Base-by-base conservation (phyloP, 2,329 filamentous ascomycete species). In the Ophiocordyceps robertsii region DNA sequence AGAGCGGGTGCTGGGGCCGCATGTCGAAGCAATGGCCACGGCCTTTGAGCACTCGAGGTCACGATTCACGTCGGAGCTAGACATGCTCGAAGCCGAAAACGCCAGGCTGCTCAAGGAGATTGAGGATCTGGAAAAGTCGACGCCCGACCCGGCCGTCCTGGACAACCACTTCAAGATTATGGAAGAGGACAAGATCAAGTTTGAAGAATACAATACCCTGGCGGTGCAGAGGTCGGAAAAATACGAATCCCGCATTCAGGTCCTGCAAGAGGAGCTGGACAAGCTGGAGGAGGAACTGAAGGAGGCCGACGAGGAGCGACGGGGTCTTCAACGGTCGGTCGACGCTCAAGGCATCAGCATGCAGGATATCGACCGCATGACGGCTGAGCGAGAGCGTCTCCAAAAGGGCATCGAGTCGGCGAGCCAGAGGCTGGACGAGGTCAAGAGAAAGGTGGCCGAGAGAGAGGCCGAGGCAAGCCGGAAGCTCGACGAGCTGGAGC, bases 361-460 rank as follows among this genome's bases (percentile, higher is more conserved):
- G 65, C 84, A 92, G 65, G 92, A 98, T 73, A 96, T 98, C 57
- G 92, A 98, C 72, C 87, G 92, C 61, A 95, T 98, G 90, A 95
- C 88, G 52, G 82, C 85, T 31, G 92, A 98, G 61, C 81, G 89
- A 42, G 92, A 98, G 56, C 80, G 92, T 38, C 73, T 98, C n/a
- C 86, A 94, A 50, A 89, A 83, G 53, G 84, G 82, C 36, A 82
- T 95, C 37, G 87, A 95, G 53, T 75, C 80, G 2, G 84, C 86
- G 0, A 72, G 77, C 6, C 71, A 76, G 43, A 75, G 86, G 41
- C 70, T 95, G 0, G 89, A 95, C 44, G 92, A 96, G 48, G 75
- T 82, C 9, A 93, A 93, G 66, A 82, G 77, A 50, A 82, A 78
- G 50, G 83, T 92, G 1, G 74, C 81, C 16, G 88, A 95, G 51